Evolutionary conservation across 164 flowering plant species (phyloP).

Genomic region (Tetrastigma voinierianum): DNA sequence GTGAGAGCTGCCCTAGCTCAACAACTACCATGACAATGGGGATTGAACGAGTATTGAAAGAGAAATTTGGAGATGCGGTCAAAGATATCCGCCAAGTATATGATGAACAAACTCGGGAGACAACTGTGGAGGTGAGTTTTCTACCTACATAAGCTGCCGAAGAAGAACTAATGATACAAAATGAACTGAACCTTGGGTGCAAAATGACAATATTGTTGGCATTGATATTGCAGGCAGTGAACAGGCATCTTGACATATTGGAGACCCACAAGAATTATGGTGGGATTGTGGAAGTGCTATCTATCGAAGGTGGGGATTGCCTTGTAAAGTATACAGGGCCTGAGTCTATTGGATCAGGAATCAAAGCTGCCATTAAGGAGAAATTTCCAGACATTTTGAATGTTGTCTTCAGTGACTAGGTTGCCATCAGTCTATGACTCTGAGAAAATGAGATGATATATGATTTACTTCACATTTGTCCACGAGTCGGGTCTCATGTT

Average conservation of each 20-base stretch:
- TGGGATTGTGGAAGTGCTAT: conserved; percentile 80
- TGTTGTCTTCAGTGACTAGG: conserved; percentile 55
- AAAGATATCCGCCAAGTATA: conserved; percentile 84
- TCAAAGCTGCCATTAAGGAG: conserved; percentile 96
- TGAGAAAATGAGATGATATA: not conserved
- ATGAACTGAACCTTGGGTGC: not conserved
- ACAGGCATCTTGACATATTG: conserved; percentile 79
- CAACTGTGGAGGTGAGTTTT: conserved; percentile 65
- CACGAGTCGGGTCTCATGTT: not conserved
- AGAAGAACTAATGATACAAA: not conserved
- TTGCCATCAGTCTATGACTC: not conserved
- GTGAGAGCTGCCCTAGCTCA: conserved; percentile 95
- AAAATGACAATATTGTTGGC: not conserved
- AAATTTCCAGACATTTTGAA: conserved; percentile 76
- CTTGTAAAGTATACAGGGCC: conserved; percentile 71
- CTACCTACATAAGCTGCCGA: not conserved
- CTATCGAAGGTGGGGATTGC: conserved; percentile 70
- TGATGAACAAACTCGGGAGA: conserved; percentile 53
- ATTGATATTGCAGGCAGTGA: conserved; percentile 59
- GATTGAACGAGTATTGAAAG: conserved; percentile 83
- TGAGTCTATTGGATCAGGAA: conserved; percentile 86
- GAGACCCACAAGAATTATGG: conserved; percentile 91
- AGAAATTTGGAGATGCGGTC: conserved; percentile 83
- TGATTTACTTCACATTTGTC: not conserved
- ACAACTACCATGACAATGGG: conserved; percentile 99